Evolutionary conservation across 371 early-diverging fungal species (phyloP).

Genomic region (Mortierella sp.): DNA sequence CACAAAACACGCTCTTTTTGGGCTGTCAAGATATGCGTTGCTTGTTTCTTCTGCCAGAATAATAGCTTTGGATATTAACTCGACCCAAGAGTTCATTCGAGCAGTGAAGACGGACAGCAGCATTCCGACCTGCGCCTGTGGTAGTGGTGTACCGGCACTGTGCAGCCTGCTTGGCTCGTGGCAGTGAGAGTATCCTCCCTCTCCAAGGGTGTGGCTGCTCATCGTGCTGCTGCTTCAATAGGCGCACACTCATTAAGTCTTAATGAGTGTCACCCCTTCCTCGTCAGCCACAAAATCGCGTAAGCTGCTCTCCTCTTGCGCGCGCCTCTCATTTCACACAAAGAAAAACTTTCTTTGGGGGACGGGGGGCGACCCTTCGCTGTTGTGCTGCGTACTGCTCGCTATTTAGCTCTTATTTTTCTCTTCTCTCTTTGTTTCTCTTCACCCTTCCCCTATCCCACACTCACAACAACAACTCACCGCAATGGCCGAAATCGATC

Average conservation of each 20-base stretch:
- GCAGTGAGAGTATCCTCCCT: too few species aligned
- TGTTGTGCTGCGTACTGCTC: neutral
- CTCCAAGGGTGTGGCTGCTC: too few species aligned
- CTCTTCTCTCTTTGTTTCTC: neutral
- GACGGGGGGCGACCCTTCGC: neutral
- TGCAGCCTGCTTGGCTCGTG: too few species aligned
- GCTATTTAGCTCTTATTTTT: neutral
- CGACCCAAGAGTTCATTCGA: too few species aligned
- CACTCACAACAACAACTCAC: neutral
- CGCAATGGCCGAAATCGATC: constrained; percentile 61
- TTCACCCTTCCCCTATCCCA: constrained; percentile 7
- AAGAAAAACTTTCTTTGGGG: constrained; percentile 12
- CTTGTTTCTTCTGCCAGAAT: neutral
- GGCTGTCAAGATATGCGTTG: neutral
- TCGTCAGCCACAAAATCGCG: neutral
- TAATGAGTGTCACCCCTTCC: too few species aligned
- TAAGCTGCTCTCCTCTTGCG: neutral
- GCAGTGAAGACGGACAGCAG: too few species aligned
- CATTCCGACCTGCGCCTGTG: too few species aligned
- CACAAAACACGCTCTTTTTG: neutral
- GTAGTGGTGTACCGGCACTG: too few species aligned
- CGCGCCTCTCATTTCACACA: neutral
- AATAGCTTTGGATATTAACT: too few species aligned
- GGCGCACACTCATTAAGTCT: too few species aligned
- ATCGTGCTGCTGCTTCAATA: too few species aligned